Base-by-base conservation (phyloP, 73 alveolate species). In the Breviolum minutum region DNA sequence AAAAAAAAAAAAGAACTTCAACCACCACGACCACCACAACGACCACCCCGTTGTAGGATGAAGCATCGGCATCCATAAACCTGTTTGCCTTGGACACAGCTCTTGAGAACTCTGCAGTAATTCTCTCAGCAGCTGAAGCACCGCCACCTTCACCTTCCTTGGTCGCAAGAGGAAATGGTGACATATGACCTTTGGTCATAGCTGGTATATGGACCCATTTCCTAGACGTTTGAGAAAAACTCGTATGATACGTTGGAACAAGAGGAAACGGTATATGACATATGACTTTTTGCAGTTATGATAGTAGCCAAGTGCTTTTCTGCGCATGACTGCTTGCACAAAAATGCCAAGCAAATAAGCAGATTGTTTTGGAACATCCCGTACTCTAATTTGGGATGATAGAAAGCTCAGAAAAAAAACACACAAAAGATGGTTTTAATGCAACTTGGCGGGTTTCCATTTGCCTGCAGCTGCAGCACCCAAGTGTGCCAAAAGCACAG, bases 401-500 rank as follows among this genome's bases (percentile, higher is more conserved):
- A n/a, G n/a, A n/a, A n/a, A n/a, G n/a, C n/a, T n/a, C n/a, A n/a
- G n/a, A n/a, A n/a, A 24, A 5, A 71, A 22, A 19, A 40, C 32
- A 24, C 40, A 70, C 80, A 11, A 7, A 70, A 27, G 63, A 8
- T 5, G 86, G 10, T 76, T 6, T n/a, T 8, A 76, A 26, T 83
- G 92, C 91, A 82, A 40, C 91, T 24, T 7, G 92, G 68, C 13
- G 61, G 81, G n/a, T n/a, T n/a, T n/a, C 97, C 97, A 92, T 27
- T 92, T 92, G 8, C 97, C 97, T 20, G 97, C 97, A 24, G 97
- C 97, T 13, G 97, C 97, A 63, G 97, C 88, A 79, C 97, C 97
- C 97, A 92, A 63, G 32, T 92, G 97, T 29, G 88, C 90, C 97
- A 92, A 68, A 40, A 92, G 97, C 88, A 92, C 97, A 8, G 97